Evolutionary conservation across 192 early-diverging fungal species (phyloP).

Genomic region (Jimgerdemannia flammicorona): DNA sequence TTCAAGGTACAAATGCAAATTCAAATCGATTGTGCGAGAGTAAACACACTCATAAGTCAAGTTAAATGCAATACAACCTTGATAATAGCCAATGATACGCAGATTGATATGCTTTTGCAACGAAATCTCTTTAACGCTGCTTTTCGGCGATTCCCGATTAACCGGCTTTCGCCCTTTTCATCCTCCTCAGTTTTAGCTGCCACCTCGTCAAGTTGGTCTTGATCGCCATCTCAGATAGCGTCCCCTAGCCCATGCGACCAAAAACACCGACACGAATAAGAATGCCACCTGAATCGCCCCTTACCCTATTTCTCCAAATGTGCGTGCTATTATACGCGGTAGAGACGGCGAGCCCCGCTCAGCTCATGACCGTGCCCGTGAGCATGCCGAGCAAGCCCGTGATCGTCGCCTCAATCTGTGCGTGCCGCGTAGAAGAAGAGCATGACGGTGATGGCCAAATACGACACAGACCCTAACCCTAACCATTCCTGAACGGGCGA

Average conservation of each 20-base stretch:
- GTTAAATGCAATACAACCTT: constrained; percentile 10
- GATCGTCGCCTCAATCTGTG: constrained; percentile 43
- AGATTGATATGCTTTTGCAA: constrained; percentile 27
- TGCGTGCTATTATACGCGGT: constrained; percentile 24
- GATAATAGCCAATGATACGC: constrained; percentile 41
- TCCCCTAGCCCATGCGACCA: too few relatives aligned
- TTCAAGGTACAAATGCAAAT: constrained; percentile 72
- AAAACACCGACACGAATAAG: constrained; percentile 29
- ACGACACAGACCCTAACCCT: constrained; percentile 29
- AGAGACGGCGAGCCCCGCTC: constrained; percentile 26
- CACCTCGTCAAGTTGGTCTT: constrained; percentile 21
- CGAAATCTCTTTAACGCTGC: constrained; percentile 11
- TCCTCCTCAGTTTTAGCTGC: constrained; percentile 16
- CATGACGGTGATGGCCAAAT: constrained; percentile 25
- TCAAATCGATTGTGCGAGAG: constrained; percentile 7
- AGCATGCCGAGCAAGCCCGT: constrained; percentile 35
- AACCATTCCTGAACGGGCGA: constrained; percentile 11
- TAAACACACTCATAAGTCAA: neutral
- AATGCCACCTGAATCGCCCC: constrained; percentile 26
- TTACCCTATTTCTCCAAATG: constrained; percentile 18
- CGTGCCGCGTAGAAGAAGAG: constrained; percentile 46
- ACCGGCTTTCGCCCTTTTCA: neutral
- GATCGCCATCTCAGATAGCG: constrained; percentile 31
- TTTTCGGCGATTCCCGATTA: neutral
- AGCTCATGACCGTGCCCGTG: constrained; percentile 29